Evolutionary conservation across 148 eudicot genomes (phyloP).

Genomic region (Salicornia ramosissima): DNA sequence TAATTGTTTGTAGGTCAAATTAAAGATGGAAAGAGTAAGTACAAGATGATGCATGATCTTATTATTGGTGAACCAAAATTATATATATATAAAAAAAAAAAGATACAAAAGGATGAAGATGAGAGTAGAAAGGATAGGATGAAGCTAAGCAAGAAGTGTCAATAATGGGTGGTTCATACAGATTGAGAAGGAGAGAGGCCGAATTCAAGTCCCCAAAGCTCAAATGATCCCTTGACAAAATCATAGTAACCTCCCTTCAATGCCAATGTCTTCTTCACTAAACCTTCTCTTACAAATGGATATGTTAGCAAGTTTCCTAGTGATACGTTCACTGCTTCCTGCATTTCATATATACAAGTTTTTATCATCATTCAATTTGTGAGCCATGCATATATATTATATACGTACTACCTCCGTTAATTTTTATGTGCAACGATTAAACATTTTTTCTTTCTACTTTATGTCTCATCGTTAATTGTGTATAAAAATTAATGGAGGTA

Average conservation of each 20-base stretch:
- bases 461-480: too few relatives aligned
- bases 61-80: slow-evolving; percentile 19
- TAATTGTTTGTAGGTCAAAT: slow-evolving; percentile 5
- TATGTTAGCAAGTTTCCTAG: slow-evolving; percentile 83
- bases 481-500: too few relatives aligned
- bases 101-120: slow-evolving; percentile 17
- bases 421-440: too few relatives aligned
- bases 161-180: slow-evolving; percentile 50
- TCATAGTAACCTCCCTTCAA: slow-evolving; percentile 93
- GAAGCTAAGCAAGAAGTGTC: neutral
- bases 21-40: slow-evolving; percentile 4
- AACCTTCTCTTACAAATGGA: slow-evolving; percentile 90
- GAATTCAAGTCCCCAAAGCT: slow-evolving; percentile 94
- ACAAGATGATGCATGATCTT: slow-evolving; percentile 35
- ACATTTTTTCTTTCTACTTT: too few relatives aligned
- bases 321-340: slow-evolving; percentile 96
- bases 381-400: too few relatives aligned
- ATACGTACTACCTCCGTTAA: too few relatives aligned
- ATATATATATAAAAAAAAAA: slow-evolving; percentile 8
- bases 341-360: slow-evolving; percentile 16
- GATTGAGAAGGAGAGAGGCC: slow-evolving; percentile 74
- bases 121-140: neutral
- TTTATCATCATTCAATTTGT: too few relatives aligned
- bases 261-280: slow-evolving; percentile 72
- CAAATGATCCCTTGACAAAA: slow-evolving; percentile 80